Evolutionary conservation across 441 rosid species (phyloP).

Genomic region (Populus hybrid): DNA sequence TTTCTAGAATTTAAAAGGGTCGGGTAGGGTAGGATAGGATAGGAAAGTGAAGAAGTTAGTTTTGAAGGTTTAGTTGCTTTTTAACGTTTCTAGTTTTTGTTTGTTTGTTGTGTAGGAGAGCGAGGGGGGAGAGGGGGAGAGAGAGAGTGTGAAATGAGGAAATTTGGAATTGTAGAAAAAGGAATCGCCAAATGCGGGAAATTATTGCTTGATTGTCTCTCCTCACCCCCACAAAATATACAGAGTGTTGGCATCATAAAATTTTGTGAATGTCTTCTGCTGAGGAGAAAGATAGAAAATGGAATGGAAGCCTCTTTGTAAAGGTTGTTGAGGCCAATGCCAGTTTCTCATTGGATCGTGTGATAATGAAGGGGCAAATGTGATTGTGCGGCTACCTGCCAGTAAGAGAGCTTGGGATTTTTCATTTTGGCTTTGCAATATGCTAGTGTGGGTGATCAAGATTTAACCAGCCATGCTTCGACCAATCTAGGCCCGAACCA

Average conservation of each 20-base stretch:
- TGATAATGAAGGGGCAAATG: not conserved
- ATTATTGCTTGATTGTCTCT: constrained; percentile 34
- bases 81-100: too few species aligned
- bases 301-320: not conserved
- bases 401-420: not conserved
- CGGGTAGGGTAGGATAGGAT: too few species aligned
- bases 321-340: not conserved
- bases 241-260: not conserved
- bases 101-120: too few species aligned
- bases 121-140: too few species aligned
- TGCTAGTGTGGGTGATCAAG: not conserved
- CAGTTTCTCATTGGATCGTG: not conserved
- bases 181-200: constrained; percentile 10
- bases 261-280: not conserved
- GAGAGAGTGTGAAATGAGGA: too few species aligned
- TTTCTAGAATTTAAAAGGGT: not conserved
- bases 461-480: too few species aligned
- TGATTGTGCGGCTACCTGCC: not conserved
- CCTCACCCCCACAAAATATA: not conserved
- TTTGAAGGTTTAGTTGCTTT: too few species aligned
- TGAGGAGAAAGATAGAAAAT: not conserved
- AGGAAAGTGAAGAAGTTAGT: too few species aligned
- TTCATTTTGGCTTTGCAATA: not conserved
- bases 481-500: too few species aligned
- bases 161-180: not conserved